Base-by-base conservation (phyloP, 2,329 filamentous ascomycete species). In the Pseudopyricularia cyperi region DNA sequence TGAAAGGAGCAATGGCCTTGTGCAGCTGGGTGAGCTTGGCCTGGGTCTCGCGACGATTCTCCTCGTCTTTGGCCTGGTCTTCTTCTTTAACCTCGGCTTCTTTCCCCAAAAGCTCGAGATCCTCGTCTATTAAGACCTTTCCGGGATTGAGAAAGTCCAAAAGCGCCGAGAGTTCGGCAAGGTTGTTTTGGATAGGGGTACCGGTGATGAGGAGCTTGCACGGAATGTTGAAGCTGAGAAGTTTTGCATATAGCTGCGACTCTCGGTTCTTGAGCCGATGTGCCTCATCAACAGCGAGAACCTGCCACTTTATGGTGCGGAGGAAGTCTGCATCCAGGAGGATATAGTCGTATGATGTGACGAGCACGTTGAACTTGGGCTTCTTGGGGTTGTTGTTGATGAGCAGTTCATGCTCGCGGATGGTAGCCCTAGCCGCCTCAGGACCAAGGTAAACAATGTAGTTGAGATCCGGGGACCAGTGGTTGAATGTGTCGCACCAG, bases 61-160 rank as follows among this genome's bases (percentile, higher is more conserved):
- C 65, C 52, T 67, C 64, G 28, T 64, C 62, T 44, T 63, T 62
- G 42, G 63, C 57, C 39, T 61, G 60, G 22, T 65, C 62, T 19
- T 57, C 46, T 11, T 60, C 56, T 48, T 63, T 65, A 53, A 55
- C 58, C 47, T 66, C 63, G 0, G 62, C 61, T 2, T 54, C 54
- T 42, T 77, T 77, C 37, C 77, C 78, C 11, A 98, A 73, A 58
- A 74, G 72, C 56, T 97, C 91, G 61, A 98, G 81, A 57, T 97
- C 87, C 54, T 91, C 89, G 56, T 97, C 91, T 53, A 98, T 90
- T 42, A 85, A 73, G 51, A 97, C 84, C 64, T 89, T 83, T 35
- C 91, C 93, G n/a, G 94, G 94, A 68, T 95, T 97, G 28, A 98
- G 72, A 64, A 98, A 98, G 67, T 98, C 91, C 68, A 98, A 85